phyloP scores from a whole-genome alignment of 2,329 filamentous ascomycete genomes.

The Onygenales sp. region DNA sequence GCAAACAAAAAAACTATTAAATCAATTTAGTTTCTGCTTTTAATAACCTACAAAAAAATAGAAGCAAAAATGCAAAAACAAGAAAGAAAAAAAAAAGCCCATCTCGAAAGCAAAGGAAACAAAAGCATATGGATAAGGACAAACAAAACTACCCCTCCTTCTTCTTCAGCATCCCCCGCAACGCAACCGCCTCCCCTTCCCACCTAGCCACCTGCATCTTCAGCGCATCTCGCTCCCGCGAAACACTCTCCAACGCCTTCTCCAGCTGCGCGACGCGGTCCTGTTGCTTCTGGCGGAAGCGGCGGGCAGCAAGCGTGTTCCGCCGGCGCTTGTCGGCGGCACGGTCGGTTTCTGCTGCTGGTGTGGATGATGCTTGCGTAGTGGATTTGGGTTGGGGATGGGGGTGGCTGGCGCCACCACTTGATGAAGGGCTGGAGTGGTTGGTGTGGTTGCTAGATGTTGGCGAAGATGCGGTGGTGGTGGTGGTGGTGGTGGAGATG shows the following conservation, averaged over 20 bases:
- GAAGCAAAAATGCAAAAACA: neutral
- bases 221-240: slow-evolving; percentile 54
- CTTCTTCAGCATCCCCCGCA: slow-evolving; percentile 39
- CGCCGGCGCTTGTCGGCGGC: slow-evolving; percentile 47
- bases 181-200: slow-evolving; percentile 55
- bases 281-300: slow-evolving; percentile 61
- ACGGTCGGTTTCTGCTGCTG: slow-evolving; percentile 1
- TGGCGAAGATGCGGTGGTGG: neutral
- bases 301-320: slow-evolving; percentile 62
- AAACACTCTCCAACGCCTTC: slow-evolving; percentile 47
- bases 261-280: slow-evolving; percentile 58
- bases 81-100: neutral
- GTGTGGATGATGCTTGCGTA: neutral
- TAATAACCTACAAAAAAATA: neutral
- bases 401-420: neutral
- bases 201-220: slow-evolving; percentile 53
- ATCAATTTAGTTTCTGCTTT: neutral
- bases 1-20: neutral
- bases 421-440: neutral
- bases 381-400: neutral
- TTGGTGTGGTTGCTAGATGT: neutral
- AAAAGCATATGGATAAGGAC: neutral
- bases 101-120: neutral
- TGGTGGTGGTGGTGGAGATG: neutral
- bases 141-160: neutral